Percentiles rank a stretch among this genome's conserved stretches.
phyloP scores from a whole-genome alignment of 2,329 filamentous ascomycete genomes.

The Byssothecium circinans region DNA sequence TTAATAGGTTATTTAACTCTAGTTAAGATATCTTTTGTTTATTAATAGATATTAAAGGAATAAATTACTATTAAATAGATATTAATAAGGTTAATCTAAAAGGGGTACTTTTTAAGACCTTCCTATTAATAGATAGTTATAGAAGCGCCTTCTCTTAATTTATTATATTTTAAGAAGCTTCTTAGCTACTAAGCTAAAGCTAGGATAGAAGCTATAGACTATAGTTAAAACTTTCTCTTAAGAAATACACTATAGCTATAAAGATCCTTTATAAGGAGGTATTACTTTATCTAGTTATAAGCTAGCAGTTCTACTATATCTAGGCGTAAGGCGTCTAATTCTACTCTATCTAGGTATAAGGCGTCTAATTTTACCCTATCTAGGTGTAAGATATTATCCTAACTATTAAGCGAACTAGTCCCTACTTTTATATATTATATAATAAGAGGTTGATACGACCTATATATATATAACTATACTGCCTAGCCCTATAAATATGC shows the following conservation, averaged over 20 bases:
- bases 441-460: slow-evolving; percentile 1
- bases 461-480: neutral
- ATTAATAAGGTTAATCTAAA: slow-evolving; percentile 5
- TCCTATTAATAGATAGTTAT: slow-evolving; percentile 8
- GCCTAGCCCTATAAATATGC: neutral
- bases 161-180: slow-evolving; percentile 7
- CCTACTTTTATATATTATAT: slow-evolving; percentile 1
- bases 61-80: slow-evolving; percentile 7
- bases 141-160: slow-evolving; percentile 4
- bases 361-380: neutral
- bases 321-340: slow-evolving; percentile 2
- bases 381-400: neutral
- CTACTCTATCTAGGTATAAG: slow-evolving; percentile 2
- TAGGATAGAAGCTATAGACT: no score
- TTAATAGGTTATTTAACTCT: neutral
- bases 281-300: no score
- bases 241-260: slow-evolving; percentile 3
- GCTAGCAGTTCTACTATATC: neutral
- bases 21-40: slow-evolving; percentile 7
- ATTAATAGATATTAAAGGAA: slow-evolving; percentile 4
- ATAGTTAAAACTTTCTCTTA: no score
- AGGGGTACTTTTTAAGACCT: slow-evolving; percentile 2
- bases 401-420: neutral
- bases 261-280: neutral
- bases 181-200: no score